Percentiles rank a stretch among this genome's conserved stretches.
Conservation (phyloP, 108 stramenopile species). For the Nannochloropsis gaditana region DNA sequence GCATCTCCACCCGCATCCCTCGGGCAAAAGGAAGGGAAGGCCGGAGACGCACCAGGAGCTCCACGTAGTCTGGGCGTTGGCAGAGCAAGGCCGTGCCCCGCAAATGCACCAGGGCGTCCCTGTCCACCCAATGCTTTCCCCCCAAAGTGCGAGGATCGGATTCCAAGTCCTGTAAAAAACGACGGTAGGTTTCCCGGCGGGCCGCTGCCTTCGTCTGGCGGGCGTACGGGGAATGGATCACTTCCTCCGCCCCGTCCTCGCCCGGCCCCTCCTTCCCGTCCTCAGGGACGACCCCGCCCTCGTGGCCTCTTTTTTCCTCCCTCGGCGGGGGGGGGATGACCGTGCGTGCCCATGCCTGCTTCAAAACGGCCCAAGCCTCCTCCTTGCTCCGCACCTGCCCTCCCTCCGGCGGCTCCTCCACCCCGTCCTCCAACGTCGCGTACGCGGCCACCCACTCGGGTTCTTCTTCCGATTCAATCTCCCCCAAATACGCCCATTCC, state of each 20-base stretch:
- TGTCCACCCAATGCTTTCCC: conserved; percentile 6
- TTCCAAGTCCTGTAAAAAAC: background rate
- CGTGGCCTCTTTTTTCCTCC: background rate
- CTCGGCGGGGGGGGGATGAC: background rate
- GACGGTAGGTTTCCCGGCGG: background rate
- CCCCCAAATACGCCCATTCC: background rate
- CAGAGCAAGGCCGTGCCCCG: conserved; percentile 38
- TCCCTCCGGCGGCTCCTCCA: background rate
- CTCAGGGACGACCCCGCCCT: background rate
- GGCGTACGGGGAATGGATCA: background rate
- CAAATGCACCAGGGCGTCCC: conserved; percentile 23
- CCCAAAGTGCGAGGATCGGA: conserved; percentile 1
- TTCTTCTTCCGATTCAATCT: conserved; percentile 20
- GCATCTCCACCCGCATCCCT: conserved; percentile 34
- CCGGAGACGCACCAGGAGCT: conserved; percentile 29
- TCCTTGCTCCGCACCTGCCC: background rate
- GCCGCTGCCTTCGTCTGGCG: background rate
- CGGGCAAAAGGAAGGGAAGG: conserved; percentile 28
- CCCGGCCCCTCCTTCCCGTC: background rate
- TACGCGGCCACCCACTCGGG: background rate
- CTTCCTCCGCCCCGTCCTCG: background rate
- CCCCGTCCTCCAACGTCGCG: background rate
- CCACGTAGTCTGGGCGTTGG: conserved; percentile 41
- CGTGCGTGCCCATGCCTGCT: background rate
- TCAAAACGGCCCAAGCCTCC: background rate